A percentile compares a stretch with the other conserved stretches of the same genome.
Evolutionary conservation across 352 stramenopile genomes (phyloP).

Genomic region (Phytophthora pisi): DNA sequence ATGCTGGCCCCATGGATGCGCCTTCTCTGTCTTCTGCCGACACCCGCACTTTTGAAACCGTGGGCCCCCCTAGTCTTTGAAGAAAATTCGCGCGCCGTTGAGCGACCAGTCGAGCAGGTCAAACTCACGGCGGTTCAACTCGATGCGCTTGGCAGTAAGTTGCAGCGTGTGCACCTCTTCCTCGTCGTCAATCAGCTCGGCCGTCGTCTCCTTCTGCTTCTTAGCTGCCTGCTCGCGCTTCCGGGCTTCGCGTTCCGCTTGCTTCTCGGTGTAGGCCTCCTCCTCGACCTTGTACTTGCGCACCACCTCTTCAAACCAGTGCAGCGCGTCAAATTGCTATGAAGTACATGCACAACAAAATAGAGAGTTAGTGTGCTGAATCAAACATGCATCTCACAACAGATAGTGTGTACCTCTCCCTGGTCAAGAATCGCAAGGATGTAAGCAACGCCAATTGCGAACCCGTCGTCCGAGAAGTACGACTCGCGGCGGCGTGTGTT

Average conservation of each 20-base stretch:
- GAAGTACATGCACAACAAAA: slow-evolving; percentile 1
- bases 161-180: slow-evolving; percentile 89
- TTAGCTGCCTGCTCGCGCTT: slow-evolving; percentile 79
- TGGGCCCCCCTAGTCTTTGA: slow-evolving; percentile 70
- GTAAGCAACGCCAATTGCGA: slow-evolving; percentile 94
- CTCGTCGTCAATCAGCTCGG: slow-evolving; percentile 87
- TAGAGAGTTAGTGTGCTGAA: not conserved
- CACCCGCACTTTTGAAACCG: slow-evolving; percentile 5
- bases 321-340: slow-evolving; percentile 86
- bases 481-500: slow-evolving; percentile 92
- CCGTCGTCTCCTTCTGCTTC: slow-evolving; percentile 85
- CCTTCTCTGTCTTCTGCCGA: slow-evolving; percentile 22
- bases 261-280: slow-evolving; percentile 81
- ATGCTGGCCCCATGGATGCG: not conserved
- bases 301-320: slow-evolving; percentile 91
- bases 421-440: slow-evolving; percentile 92
- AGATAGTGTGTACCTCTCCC: slow-evolving; percentile 53
- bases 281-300: slow-evolving; percentile 89
- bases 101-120: slow-evolving; percentile 92
- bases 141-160: slow-evolving; percentile 87
- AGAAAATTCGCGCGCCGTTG: slow-evolving; percentile 92
- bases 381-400: not conserved
- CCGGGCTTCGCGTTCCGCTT: slow-evolving; percentile 77
- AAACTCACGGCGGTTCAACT: slow-evolving; percentile 88
- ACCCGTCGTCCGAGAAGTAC: slow-evolving; percentile 97